Base-by-base conservation (phyloP, 805 yeast species). In the Metschnikowia vanudenii region DNA sequence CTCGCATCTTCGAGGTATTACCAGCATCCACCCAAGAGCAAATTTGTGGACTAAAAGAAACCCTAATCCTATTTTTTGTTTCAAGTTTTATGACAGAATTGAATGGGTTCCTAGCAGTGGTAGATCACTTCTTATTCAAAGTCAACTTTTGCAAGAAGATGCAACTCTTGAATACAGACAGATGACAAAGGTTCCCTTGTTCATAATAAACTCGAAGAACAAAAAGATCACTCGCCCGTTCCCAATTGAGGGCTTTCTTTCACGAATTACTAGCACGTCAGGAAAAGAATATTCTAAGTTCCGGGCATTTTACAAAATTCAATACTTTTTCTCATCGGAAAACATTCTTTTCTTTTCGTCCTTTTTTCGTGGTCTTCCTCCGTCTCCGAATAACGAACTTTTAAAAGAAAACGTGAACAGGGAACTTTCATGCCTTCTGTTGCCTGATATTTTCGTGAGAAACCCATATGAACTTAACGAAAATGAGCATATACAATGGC, bases 201-300 rank as follows among this genome's bases (percentile, higher is more conserved):
- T 17, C 7, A 22, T 29, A 7, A 9, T 68, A 16, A 58, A 74
- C 3, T 41, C 43, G 43, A 26, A 54, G 28, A 55, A 42, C 1
- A 8, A 18, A 7, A 11, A 2, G 24, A 13, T 31, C 30, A 8
- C 11, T 39, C 42, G 96, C 85, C 97, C 97, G 0, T 43, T 67
- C 0, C 83, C 96, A 0, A 63, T 89, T 9, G 98, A 92, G 65
- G 98, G 98, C 0, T 90, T 86, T 60, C 62, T 91, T 17, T 67
- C 79, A 2, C 73, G 83, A 41, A 60, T 84, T 26, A 74, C 83
- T 0, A 73, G 79, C 37, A 71, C 76, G 47, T 59, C 63, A 5
- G 88, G 88, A 0, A 59, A 55, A 52, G 56, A 63, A 53, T 49
- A 64, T 58, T 48, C 64, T 43, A 47, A 72, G 9, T 58, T 73